Percentiles rank a stretch among this genome's conserved stretches.
Evolutionary conservation across 2,329 filamentous ascomycete species (phyloP).

Genomic region (Metarhizium guizhouense): DNA sequence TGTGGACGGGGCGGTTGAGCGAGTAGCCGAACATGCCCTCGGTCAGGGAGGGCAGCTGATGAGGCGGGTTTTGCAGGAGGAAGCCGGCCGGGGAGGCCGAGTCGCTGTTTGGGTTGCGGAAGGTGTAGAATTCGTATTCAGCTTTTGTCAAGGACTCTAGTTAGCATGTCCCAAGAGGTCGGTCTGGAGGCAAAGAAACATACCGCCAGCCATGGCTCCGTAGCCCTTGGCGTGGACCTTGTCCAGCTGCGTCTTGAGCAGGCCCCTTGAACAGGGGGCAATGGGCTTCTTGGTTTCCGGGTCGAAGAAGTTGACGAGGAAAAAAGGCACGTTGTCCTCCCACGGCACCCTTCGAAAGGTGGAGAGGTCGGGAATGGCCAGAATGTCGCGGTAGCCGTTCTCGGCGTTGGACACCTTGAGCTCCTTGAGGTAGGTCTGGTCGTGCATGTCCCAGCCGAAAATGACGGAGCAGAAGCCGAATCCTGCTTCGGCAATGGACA

Average conservation of each 20-base stretch:
- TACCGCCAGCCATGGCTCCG: slow-evolving; percentile 83
- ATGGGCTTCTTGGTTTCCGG: slow-evolving; percentile 66
- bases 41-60: slow-evolving; percentile 68
- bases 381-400: slow-evolving; percentile 80
- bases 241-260: slow-evolving; percentile 59
- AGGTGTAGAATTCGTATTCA: slow-evolving; percentile 94
- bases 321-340: slow-evolving; percentile 81
- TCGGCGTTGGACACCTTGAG: slow-evolving; percentile 81
- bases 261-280: slow-evolving; percentile 68
- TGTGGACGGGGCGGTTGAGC: slow-evolving; percentile 75
- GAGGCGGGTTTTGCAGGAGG: slow-evolving; percentile 62
- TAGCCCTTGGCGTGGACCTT: slow-evolving; percentile 63
- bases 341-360: slow-evolving; percentile 81
- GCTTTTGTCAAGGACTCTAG: slow-evolving; percentile 28
- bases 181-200: slow-evolving; percentile 19
- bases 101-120: slow-evolving; percentile 54
- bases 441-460: slow-evolving; percentile 97
- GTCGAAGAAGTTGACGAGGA: slow-evolving; percentile 74
- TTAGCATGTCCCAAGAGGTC: too few species aligned
- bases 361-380: slow-evolving; percentile 70
- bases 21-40: slow-evolving; percentile 97
- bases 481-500: slow-evolving; percentile 69
- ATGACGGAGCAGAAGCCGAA: slow-evolving; percentile 94
- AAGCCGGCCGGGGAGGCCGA: slow-evolving; percentile 63
- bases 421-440: slow-evolving; percentile 79